A percentile compares a stretch with the other conserved stretches of the same genome.
Conservation (phyloP, 305 asterid species). For the Rubia tinctorum region DNA sequence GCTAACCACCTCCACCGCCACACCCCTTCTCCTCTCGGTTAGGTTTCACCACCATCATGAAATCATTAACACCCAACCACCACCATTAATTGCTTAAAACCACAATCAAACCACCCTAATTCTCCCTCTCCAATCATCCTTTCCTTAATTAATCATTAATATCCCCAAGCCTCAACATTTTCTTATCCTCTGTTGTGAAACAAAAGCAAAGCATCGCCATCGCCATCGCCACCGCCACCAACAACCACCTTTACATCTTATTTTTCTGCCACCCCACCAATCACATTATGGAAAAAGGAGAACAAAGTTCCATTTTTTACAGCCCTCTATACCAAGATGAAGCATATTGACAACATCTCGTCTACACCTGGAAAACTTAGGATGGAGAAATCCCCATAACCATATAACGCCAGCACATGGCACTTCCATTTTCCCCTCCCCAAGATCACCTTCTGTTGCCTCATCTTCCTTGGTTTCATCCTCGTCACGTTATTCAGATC, state of each 20-base stretch:
- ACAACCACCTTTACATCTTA: conserved; percentile 15
- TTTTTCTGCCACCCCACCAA: not conserved
- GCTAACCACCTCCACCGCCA: no score
- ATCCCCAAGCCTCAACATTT: not conserved
- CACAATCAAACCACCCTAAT: not conserved
- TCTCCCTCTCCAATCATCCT: conserved; percentile 25
- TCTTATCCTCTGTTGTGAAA: conserved; percentile 9
- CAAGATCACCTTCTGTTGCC: conserved; percentile 83
- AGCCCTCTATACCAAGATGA: conserved; percentile 30
- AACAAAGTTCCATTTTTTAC: conserved; percentile 9
- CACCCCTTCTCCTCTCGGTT: no score
- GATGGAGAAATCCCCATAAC: conserved; percentile 75
- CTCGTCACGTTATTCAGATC: conserved; percentile 69
- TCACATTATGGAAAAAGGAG: not conserved
- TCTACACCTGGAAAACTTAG: conserved; percentile 59
- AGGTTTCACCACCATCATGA: no score
- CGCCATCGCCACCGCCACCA: conserved; percentile 16
- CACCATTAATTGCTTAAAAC: no score
- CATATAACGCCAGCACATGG: conserved; percentile 29
- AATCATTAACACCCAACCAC: no score
- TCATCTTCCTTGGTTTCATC: conserved; percentile 68
- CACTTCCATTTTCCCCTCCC: conserved; percentile 70
- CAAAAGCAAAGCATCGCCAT: not conserved
- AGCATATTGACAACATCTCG: conserved; percentile 44
- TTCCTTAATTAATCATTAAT: conserved; percentile 18